Base-by-base conservation (phyloP, 257 asterid genomes). In the Verbascum thapsus region DNA sequence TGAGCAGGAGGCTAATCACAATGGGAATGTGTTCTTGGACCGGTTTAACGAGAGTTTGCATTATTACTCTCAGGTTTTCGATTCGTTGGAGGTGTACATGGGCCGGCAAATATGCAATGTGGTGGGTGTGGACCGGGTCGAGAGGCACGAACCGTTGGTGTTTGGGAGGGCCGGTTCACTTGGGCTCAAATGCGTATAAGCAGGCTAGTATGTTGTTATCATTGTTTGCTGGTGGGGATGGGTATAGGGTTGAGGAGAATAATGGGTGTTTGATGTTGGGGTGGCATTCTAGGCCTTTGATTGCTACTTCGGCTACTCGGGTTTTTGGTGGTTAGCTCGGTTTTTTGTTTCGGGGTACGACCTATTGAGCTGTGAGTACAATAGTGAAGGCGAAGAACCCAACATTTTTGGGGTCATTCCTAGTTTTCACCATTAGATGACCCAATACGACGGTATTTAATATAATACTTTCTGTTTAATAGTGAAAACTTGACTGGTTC, bases 1-100 rank as follows among this genome's bases (percentile, higher is more conserved):
- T 6, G 98, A 91, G 76, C 96, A 85, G 56, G 98, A 91, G 42
- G 98, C 96, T 0, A 88, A 85, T 40, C 96, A 88, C 59, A 88
- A 88, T 13, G 92, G 96, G 10, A 66, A 32, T 17, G 81, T 43
- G 23, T 91, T 91, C 83, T 16, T 88, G 74, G 96, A 84, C 75
- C 90, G 98, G 32, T 91, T 91, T 71, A 88, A 78, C 11, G 96
- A 91, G 78, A 67, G 90, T 0, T 54, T 91, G 53, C 92, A 91
- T 23, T 91, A 91, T 40, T 91, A 91, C 74, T 91, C 98, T 5
- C 84, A 95, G 50, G 81, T 91, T 0, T 91, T 88, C 75, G 98
- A 91, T 32, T 91, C 98, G 5, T 11, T 91, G 17, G 96, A 91
- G 84, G 85, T 86, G 11, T 88, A 91, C 70, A 23, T 91, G 66